Conservation (phyloP, 345 rosid species). For the Fremontodendron californicum region DNA sequence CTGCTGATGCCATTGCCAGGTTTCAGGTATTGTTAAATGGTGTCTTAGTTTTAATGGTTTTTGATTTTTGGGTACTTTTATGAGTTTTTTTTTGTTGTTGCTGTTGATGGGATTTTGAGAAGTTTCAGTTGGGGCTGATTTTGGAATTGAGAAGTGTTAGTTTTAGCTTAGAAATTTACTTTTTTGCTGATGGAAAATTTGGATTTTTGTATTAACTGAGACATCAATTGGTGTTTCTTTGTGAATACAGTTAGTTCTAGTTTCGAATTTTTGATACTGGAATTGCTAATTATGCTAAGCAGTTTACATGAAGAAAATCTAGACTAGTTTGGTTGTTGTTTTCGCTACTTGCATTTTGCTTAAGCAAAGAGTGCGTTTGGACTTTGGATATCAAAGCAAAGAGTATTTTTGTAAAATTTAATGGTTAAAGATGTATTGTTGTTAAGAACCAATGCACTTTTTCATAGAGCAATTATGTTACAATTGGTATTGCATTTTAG, state of each 20-base stretch:
- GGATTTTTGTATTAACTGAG: not conserved
- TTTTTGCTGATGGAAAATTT: not conserved
- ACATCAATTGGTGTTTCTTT: not conserved
- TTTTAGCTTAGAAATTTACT: not conserved
- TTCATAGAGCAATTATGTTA: not conserved
- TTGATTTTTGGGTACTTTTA: not conserved
- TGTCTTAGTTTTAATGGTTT: not conserved
- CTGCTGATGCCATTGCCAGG: slow-evolving; percentile 91
- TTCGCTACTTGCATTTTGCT: not conserved
- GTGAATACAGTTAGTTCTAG: not conserved
- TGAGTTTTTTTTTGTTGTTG: not conserved
- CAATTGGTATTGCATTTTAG: not conserved
- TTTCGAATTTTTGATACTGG: not conserved
- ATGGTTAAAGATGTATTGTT: not conserved
- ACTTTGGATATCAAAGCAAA: not conserved
- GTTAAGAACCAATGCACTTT: not conserved
- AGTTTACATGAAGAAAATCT: not conserved
- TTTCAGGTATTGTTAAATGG: slow-evolving; percentile 58
- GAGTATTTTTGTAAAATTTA: not conserved
- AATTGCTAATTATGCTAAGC: not conserved
- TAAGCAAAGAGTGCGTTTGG: not conserved
- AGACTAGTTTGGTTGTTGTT: not conserved
- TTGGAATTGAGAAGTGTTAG: not conserved
- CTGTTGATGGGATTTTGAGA: not conserved
- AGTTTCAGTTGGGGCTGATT: not conserved